Conservation (phyloP, 768 basidiomycete species). For the Tricholoma flavovirens region DNA sequence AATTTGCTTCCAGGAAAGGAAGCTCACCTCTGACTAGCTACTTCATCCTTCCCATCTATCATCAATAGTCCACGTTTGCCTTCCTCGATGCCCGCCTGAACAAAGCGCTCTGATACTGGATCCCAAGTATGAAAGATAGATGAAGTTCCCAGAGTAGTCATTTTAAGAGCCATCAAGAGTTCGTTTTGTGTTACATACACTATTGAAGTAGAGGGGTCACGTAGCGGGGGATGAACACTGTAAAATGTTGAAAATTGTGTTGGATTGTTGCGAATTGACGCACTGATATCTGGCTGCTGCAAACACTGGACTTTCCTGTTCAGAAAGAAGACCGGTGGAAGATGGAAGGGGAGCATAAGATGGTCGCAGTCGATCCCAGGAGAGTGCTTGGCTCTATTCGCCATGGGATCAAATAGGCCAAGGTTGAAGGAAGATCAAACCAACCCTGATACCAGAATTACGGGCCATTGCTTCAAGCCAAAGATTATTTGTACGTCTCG, state of each 20-base stretch:
- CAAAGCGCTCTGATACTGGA: slow-evolving; percentile 46
- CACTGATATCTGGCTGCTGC: slow-evolving; percentile 58
- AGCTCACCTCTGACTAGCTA: slow-evolving; percentile 51
- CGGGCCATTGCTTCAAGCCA: slow-evolving; percentile 18
- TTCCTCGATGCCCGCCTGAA: slow-evolving; percentile 33
- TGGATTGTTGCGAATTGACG: slow-evolving; percentile 18
- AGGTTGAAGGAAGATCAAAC: background rate
- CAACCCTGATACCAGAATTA: slow-evolving; percentile 20
- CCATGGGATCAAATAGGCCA: background rate
- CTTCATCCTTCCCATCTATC: slow-evolving; percentile 53
- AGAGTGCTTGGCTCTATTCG: slow-evolving; percentile 42
- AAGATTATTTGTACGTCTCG: slow-evolving; percentile 1
- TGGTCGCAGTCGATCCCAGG: slow-evolving; percentile 57
- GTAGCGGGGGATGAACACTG: slow-evolving; percentile 46
- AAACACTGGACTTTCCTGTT: slow-evolving; percentile 50
- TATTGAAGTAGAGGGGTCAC: slow-evolving; percentile 30
- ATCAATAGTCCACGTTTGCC: slow-evolving; percentile 33
- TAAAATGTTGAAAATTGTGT: slow-evolving; percentile 1
- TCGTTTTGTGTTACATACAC: slow-evolving; percentile 42
- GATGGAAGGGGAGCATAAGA: slow-evolving; percentile 24
- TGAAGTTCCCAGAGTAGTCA: slow-evolving; percentile 60
- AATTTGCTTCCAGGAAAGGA: background rate
- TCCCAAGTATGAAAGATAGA: slow-evolving; percentile 68
- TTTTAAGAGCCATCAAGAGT: slow-evolving; percentile 47
- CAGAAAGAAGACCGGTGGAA: slow-evolving; percentile 59